phyloP scores from a whole-genome alignment of 805 yeast species.

The Cephaloascus fragrans region DNA sequence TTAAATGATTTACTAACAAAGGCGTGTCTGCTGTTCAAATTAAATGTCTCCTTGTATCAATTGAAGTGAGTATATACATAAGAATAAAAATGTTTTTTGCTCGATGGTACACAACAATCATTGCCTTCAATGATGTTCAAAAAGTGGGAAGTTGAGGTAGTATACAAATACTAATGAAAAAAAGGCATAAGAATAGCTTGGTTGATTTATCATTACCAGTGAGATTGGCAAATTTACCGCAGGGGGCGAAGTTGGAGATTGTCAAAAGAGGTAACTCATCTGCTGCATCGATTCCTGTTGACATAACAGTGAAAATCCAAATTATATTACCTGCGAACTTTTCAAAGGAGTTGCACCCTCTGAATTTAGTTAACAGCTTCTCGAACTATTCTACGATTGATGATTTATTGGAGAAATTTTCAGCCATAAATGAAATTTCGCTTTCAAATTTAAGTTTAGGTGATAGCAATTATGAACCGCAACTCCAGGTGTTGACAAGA shows the following conservation, averaged over 20 bases:
- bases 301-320: constrained; percentile 17
- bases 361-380: neutral
- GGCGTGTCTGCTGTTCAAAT: constrained; percentile 25
- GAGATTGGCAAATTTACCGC: constrained; percentile 30
- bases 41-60: constrained; percentile 9
- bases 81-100: neutral
- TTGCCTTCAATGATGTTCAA: no score
- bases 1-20: constrained; percentile 23
- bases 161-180: neutral
- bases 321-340: constrained; percentile 4
- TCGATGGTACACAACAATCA: no score
- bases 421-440: neutral
- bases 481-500: neutral
- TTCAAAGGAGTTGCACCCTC: neutral
- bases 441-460: neutral
- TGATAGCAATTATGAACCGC: neutral
- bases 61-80: constrained; percentile 4
- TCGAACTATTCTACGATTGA: neutral
- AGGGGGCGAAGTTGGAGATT: constrained; percentile 28
- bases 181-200: constrained; percentile 17
- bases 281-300: neutral
- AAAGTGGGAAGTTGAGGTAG: neutral
- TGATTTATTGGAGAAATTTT: neutral
- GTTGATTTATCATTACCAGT: constrained; percentile 30
- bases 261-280: neutral